Evolutionary conservation across 163 green algal species (phyloP).

Genomic region (Scenedesmus sp.): DNA sequence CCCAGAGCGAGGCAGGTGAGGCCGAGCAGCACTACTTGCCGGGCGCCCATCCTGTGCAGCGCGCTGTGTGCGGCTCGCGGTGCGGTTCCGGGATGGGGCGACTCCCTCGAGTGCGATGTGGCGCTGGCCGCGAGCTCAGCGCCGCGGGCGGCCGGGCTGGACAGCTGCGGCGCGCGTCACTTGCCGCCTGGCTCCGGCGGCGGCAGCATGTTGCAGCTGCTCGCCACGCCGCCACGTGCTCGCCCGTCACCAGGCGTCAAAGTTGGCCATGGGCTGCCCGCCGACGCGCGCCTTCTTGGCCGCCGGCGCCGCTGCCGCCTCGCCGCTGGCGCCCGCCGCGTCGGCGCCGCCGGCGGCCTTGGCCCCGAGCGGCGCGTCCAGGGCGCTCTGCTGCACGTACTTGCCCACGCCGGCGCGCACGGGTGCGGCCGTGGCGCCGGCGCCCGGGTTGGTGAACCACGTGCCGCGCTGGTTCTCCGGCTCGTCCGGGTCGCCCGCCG

Average conservation of each 20-base stretch:
- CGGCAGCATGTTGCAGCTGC: too few species aligned
- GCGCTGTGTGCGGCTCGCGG: too few species aligned
- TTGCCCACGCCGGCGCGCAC: conserved; percentile 64
- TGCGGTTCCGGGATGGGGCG: too few species aligned
- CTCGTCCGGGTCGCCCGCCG: conserved; percentile 13
- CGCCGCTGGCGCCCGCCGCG: not conserved
- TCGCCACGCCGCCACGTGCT: too few species aligned
- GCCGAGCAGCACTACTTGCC: too few species aligned
- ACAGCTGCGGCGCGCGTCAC: too few species aligned
- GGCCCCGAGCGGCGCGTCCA: conserved; percentile 1
- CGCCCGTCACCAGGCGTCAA: conserved; percentile 58
- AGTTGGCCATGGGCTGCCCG: conserved; percentile 55
- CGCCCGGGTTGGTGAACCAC: conserved; percentile 60
- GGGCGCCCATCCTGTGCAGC: too few species aligned
- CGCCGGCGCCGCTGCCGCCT: conserved; percentile 19
- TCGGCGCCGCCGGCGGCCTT: not conserved
- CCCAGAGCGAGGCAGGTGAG: too few species aligned
- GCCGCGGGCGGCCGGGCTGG: too few species aligned
- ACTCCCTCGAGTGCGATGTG: too few species aligned
- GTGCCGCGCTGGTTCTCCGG: conserved; percentile 48
- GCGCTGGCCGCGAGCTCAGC: too few species aligned
- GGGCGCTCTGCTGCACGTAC: conserved; percentile 54
- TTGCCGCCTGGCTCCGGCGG: too few species aligned
- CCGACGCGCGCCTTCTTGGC: conserved; percentile 59
- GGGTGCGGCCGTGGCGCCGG: conserved; percentile 6